Base-by-base conservation (phyloP, 371 early-diverging fungal genomes). In the Rozella allomycis region DNA sequence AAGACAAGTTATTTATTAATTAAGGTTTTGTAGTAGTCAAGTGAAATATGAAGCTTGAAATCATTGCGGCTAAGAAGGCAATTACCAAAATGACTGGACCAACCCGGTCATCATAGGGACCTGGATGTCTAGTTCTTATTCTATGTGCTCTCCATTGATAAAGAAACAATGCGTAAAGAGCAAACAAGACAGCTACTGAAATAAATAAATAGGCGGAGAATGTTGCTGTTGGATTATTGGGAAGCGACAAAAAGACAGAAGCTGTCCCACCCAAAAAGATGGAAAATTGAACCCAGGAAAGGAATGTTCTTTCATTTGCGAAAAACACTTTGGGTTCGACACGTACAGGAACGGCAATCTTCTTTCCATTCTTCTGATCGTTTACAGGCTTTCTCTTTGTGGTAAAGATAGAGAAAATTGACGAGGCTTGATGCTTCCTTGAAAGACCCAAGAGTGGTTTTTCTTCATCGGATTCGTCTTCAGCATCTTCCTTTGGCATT, bases 241-340 rank as follows among this genome's bases (percentile, higher is more conserved):
- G 55, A 57, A 4, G 50, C 55, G 4, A 58, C 52, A 42, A 47
- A 48, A 39, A 39, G 8, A 51, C 53, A 11, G 46, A 50, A 14
- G 49, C 47, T 16, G 50, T 42, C 5, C 52, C 49, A 17, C 68
- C 63, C 31, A 72, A 40, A 57, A 70, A 70, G n/a, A 50, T 58
- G 2, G 50, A 40, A 41, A 57, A 57, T 29, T 78, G 77, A 25
- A 84, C 61, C 90, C 90, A 86, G 19, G 87, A 74, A 30, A 98
- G 62, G 49, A 97, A 98, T 1, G 98, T 98, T 33, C 98, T 70
- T 55, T 98, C 98, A 47, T 98, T 98, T 34, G 98, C 98, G 65
- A 98, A 97, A 55, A 78, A 97, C 10, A 93, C 94, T 57, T 98
- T 98, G 29, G 98, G 98, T 42, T 98, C 98, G 2, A 97, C 78